Conservation (phyloP, 2,329 filamentous ascomycete species). For the Epicoccum nigrum region DNA sequence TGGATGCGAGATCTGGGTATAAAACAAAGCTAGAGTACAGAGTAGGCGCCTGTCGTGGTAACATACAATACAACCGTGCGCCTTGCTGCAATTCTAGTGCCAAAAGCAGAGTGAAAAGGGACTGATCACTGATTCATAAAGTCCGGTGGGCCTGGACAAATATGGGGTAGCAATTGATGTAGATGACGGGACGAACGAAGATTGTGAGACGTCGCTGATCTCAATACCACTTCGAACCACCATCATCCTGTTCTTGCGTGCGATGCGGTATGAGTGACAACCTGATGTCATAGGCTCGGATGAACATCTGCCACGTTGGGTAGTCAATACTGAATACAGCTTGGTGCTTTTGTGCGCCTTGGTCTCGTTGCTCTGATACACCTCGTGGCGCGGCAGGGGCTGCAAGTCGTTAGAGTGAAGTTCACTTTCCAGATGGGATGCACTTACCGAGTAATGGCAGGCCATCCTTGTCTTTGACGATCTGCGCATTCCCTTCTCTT, state of each 20-base stretch:
- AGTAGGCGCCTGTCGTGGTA: neutral
- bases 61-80: constrained; percentile 1
- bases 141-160: too few relatives aligned
- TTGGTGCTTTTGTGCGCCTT: constrained; percentile 68
- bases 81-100: neutral
- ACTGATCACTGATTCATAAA: neutral
- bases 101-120: neutral
- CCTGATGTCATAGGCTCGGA: constrained; percentile 76
- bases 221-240: constrained; percentile 16
- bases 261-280: constrained; percentile 86
- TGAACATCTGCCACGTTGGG: constrained; percentile 78
- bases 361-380: constrained; percentile 61
- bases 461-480: constrained; percentile 74
- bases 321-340: constrained; percentile 89
- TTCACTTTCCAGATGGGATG: neutral
- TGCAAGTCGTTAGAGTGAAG: constrained; percentile 22
- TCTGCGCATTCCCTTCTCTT: constrained; percentile 77
- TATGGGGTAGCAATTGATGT: neutral
- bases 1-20: constrained; percentile 12
- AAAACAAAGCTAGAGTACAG: neutral
- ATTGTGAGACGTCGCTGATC: neutral
- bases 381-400: constrained; percentile 55
- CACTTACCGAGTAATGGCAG: constrained; percentile 81
- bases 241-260: constrained; percentile 31
- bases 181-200: neutral